Base-by-base conservation (phyloP, 768 basidiomycete species). In the Floccularia luteovirens region DNA sequence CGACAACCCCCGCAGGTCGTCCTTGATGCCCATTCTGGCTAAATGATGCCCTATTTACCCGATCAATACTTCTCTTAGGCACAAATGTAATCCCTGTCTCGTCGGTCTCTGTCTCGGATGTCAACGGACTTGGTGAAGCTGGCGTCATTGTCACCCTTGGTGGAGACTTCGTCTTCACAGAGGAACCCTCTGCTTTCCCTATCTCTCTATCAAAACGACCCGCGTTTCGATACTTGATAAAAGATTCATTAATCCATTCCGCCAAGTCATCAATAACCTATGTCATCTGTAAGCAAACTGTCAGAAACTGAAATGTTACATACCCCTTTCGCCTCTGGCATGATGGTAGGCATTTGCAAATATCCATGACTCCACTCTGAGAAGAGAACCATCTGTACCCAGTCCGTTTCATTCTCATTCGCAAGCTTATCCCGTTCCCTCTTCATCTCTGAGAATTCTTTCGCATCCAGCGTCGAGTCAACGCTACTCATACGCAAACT, bases 291-390 rank as follows among this genome's bases (percentile, higher is more conserved):
- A 21, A 47, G 41, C 35, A 12, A 30, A 13, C 24, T 31, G n/a
- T 23, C 5, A 5, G 17, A 14, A 31, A 22, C 13, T 19, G 17
- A 13, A 5, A 34, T 39, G 20, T 31, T 38, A 52, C 70, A 49
- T 52, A 72, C 74, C 42, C 73, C 75, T 53, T 71, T 76, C 12
- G 87, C 90, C 51, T 93, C 91, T 30, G 61, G 66, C 78, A 99
- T 87, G 50, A 97, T 59, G 17, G 76, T 65, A 27, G 84, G 74
- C 94, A 99, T 99, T 66, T 96, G 94, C 51, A 94, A 72, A 64
- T 91, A 97, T 25, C 91, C 94, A 59, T 96, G 92, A 51, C 89
- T 90, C 96, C 93, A 97, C 35, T 93, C 93, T 22, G 88, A 86
- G 60, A 94, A 90, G 42, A 97, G 74, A 47, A 88, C 80, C 70